A percentile compares a stretch with the other conserved stretches of the same genome.
Evolutionary conservation across 116 monocot species (phyloP).

Genomic region (Cymodocea nodosa): DNA sequence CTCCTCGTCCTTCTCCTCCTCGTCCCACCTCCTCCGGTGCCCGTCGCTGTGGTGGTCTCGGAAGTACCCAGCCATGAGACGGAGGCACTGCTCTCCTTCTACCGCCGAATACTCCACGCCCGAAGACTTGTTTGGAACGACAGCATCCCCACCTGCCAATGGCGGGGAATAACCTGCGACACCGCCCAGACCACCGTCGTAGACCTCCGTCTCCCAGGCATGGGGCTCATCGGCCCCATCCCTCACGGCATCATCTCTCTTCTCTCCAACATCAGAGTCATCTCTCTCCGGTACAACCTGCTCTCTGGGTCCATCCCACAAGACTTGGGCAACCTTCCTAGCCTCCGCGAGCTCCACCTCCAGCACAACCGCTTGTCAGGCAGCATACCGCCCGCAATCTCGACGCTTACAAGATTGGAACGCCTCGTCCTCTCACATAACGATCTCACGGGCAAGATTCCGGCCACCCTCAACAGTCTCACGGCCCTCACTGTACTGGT

Average conservation of each 20-base stretch:
- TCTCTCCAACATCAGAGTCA: conserved; percentile 20
- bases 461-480: conserved; percentile 18
- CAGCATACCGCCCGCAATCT: conserved; percentile 23
- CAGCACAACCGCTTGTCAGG: conserved; percentile 61
- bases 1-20: neutral
- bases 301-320: conserved; percentile 46
- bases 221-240: conserved; percentile 17
- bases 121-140: conserved; percentile 10
- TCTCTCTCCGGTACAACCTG: conserved; percentile 66
- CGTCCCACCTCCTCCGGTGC: too few relatives aligned
- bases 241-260: conserved; percentile 9
- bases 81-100: conserved; percentile 16
- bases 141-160: conserved; percentile 11
- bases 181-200: conserved; percentile 5
- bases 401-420: neutral
- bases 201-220: conserved; percentile 26
- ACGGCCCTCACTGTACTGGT: conserved; percentile 22
- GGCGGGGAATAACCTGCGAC: conserved; percentile 29
- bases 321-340: conserved; percentile 47
- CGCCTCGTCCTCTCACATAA: conserved; percentile 23
- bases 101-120: conserved; percentile 3
- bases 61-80: conserved; percentile 9
- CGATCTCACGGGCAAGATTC: conserved; percentile 26
- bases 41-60: neutral
- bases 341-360: conserved; percentile 43